Conservation (phyloP, 2,329 filamentous ascomycete genomes). For the Trichoderma atroviride region DNA sequence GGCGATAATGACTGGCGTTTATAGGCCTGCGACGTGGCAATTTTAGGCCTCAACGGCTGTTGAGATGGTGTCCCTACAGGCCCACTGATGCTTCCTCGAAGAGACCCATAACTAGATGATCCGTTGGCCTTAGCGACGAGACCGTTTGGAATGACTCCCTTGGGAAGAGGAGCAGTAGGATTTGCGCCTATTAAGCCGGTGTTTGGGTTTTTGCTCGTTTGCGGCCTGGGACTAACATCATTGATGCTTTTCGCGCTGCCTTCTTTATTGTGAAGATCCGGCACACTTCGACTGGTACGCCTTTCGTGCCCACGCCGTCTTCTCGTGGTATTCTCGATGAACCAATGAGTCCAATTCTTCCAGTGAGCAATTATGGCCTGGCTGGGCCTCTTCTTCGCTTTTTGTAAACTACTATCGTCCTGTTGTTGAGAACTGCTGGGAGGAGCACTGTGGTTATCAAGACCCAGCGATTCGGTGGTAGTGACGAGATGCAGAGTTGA, state of each 20-base stretch:
- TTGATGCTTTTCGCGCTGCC: constrained; percentile 50
- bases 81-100: constrained; percentile 32
- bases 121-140: constrained; percentile 41
- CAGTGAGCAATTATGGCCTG: constrained; percentile 62
- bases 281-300: constrained; percentile 59
- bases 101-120: constrained; percentile 29
- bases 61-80: constrained; percentile 37
- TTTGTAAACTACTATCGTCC: constrained; percentile 43
- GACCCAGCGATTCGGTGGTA: constrained; percentile 54
- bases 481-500: constrained; percentile 88
- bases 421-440: constrained; percentile 34
- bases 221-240: constrained; percentile 59
- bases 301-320: constrained; percentile 53
- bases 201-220: constrained; percentile 60
- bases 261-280: constrained; percentile 59
- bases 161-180: constrained; percentile 51
- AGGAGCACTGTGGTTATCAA: constrained; percentile 33
- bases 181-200: constrained; percentile 42
- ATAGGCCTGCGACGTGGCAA: constrained; percentile 48
- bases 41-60: constrained; percentile 35
- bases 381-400: constrained; percentile 59
- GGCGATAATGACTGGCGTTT: constrained; percentile 84
- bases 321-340: constrained; percentile 61
- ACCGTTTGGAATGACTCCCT: constrained; percentile 56
- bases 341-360: constrained; percentile 68